Percentiles rank a stretch among this genome's conserved stretches.
These are phyloP conservation scores for Desmodesmus armatus DNA, from an alignment of 139 green algal genomes.

Conservation along the genomic window DNA sequence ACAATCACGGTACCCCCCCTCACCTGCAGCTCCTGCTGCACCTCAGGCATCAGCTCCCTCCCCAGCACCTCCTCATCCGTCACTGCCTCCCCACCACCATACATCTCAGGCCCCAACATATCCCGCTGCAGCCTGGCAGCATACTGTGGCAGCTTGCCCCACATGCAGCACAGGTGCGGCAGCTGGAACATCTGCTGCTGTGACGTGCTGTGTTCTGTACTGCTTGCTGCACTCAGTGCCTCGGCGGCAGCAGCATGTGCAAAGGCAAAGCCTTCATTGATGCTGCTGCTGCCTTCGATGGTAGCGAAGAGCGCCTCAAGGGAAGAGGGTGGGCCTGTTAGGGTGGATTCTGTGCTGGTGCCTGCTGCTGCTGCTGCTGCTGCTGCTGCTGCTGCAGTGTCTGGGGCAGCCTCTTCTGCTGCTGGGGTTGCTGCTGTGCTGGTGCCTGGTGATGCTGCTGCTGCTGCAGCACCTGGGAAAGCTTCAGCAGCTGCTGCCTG, in stretches of 20 bases:
- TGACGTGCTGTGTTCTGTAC: not conserved
- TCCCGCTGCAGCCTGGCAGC: conserved; percentile 5
- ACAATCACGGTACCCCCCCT: not conserved
- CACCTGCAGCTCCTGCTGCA: not conserved
- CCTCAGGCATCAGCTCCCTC: not conserved
- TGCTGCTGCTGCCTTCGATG: not conserved
- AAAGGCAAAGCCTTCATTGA: conserved; percentile 10
- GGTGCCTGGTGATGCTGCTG: not conserved
- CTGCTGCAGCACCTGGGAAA: too few species aligned
- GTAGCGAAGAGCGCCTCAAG: not conserved
- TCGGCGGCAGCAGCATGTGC: not conserved
- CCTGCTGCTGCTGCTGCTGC: not conserved
- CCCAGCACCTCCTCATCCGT: not conserved
- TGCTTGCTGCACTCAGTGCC: not conserved
- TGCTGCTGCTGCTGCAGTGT: not conserved
- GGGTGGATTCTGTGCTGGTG: not conserved
- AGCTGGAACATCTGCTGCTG: not conserved
- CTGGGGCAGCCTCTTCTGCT: not conserved
- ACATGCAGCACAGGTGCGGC: not conserved
- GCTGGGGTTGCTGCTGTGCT: not conserved
- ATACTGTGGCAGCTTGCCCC: conserved; percentile 17
- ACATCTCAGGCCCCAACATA: not conserved
- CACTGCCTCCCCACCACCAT: not conserved
- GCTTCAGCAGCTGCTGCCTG: not conserved
- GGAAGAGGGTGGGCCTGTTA: not conserved